phyloP scores from a whole-genome alignment of 2,329 filamentous ascomycete species.

The Penicillium psychrosexuale region DNA sequence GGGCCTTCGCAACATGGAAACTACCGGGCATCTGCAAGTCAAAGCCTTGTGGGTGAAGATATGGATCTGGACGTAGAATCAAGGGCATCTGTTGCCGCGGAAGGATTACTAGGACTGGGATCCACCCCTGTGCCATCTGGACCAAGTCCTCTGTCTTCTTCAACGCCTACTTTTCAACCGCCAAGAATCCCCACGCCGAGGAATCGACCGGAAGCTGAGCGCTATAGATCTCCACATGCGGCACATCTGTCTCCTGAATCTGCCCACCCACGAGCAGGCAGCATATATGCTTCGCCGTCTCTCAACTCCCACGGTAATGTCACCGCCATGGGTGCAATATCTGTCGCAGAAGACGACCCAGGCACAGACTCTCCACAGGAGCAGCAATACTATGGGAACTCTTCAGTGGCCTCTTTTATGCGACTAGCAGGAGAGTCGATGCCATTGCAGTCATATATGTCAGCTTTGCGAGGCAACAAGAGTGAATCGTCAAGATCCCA shows the following conservation, averaged over 20 bases:
- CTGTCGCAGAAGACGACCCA: slow-evolving; percentile 28
- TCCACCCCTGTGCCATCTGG: slow-evolving; percentile 2
- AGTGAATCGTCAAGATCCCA: slow-evolving; percentile 2
- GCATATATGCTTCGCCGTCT: slow-evolving; percentile 13
- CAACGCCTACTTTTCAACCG: slow-evolving; percentile 1
- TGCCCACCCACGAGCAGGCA: background rate
- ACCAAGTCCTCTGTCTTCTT: background rate
- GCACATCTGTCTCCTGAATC: background rate
- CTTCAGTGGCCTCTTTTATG: slow-evolving; percentile 42
- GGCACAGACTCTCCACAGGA: slow-evolving; percentile 19
- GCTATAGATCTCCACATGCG: background rate
- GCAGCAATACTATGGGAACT: slow-evolving; percentile 41
- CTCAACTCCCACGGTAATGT: slow-evolving; percentile 26
- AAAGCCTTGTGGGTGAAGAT: background rate
- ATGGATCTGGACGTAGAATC: slow-evolving; percentile 13
- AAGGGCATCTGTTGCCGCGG: slow-evolving; percentile 19
- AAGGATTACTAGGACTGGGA: slow-evolving; percentile 19
- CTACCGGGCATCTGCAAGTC: background rate
- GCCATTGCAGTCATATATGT: slow-evolving; percentile 14
- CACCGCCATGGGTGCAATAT: slow-evolving; percentile 42
- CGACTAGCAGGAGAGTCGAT: slow-evolving; percentile 37
- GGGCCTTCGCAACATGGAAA: slow-evolving; percentile 1
- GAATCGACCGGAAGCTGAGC: background rate
- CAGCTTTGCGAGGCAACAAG: slow-evolving; percentile 11
- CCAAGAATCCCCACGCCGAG: background rate